Percentiles rank a stretch among this genome's conserved stretches.
phyloP scores from a whole-genome alignment of 371 early-diverging fungal genomes.

The Mortierella sp. region DNA sequence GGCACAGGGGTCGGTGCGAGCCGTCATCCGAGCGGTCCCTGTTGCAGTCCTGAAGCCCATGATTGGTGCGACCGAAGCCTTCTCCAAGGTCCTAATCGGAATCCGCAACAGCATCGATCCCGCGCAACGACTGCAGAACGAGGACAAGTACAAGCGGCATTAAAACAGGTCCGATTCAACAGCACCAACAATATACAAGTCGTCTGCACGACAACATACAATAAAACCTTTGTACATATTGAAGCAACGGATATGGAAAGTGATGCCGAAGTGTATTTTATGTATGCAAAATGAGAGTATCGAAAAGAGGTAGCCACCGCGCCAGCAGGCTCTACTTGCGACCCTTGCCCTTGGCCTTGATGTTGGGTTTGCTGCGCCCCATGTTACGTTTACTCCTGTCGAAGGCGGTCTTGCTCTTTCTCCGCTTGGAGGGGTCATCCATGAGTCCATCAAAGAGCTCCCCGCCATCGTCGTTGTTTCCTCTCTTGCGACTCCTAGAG shows the following conservation, averaged over 20 bases:
- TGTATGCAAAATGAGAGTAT: not conserved
- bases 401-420: slow-evolving; percentile 47
- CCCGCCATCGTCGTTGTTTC: slow-evolving; percentile 12
- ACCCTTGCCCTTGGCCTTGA: slow-evolving; percentile 35
- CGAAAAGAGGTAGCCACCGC: not conserved
- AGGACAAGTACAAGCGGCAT: slow-evolving; percentile 69
- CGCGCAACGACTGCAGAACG: slow-evolving; percentile 78
- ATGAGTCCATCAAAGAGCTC: slow-evolving; percentile 51
- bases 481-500: slow-evolving; percentile 39
- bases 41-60: slow-evolving; percentile 95
- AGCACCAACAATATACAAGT: not conserved
- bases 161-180: not conserved
- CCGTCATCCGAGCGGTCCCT: slow-evolving; percentile 93
- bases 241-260: not conserved
- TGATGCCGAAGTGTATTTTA: slow-evolving; percentile 5
- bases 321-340: slow-evolving; percentile 18
- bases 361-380: slow-evolving; percentile 18
- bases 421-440: slow-evolving; percentile 43
- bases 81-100: slow-evolving; percentile 93
- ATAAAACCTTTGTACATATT: slow-evolving; percentile 7
- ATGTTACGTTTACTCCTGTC: slow-evolving; percentile 53
- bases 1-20: slow-evolving; percentile 73
- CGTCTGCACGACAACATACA: not conserved
- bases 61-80: slow-evolving; percentile 95
- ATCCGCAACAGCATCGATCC: slow-evolving; percentile 93